Base-by-base conservation (phyloP, 2,329 filamentous ascomycete species). In the Coniochaeta sp. region DNA sequence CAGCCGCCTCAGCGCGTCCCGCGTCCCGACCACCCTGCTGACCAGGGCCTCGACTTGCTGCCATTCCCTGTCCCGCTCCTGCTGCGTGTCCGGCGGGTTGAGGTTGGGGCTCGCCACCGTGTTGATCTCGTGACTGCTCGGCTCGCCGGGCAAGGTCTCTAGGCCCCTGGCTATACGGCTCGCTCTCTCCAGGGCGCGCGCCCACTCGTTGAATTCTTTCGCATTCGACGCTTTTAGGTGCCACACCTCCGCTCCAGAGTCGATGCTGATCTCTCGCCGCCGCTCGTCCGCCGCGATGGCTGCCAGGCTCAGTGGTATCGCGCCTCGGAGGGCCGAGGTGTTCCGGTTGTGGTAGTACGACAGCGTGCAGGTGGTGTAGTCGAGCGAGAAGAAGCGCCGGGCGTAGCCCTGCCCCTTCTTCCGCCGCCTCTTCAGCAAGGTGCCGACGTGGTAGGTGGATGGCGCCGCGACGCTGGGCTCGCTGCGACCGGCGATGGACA, bases 161-260 rank as follows among this genome's bases (percentile, higher is more conserved):
- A 82, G 67, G 1, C 82, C 82, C 62, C 85, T 76, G 14, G 86
- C 82, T 62, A 84, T 77, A 62, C 88, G 83, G 63, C 91, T 90
- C 5, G 93, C 93, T 64, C 84, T 88, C 73, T 97, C 92, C 58
- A 99, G 77, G 0, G 93, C 93, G 55, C 83, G 82, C 56, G 89
- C 91, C 95, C 95, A 99, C 19, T 89, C 88, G 55, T 85, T 82
- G 70, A 97, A 99, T 63, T 98, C 93, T 64, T 89, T 89, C 57
- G 86, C 84, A 67, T 90, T 96, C 57, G 83, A 85, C 3, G 95
- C 91, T 68, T 88, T 88, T 33, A 99, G 79, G 76, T 98, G 95
- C 95, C 95, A 99, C 28, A 99, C 87, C 73, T 99, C 95, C 2
- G 95, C 93, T 1, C 95, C 95, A 0, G 95, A 98, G 72, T 99